A percentile compares a stretch with the other conserved stretches of the same genome.
Evolutionary conservation across 352 stramenopile genomes (phyloP).

Genomic region (Phytophthora podocarpi): DNA sequence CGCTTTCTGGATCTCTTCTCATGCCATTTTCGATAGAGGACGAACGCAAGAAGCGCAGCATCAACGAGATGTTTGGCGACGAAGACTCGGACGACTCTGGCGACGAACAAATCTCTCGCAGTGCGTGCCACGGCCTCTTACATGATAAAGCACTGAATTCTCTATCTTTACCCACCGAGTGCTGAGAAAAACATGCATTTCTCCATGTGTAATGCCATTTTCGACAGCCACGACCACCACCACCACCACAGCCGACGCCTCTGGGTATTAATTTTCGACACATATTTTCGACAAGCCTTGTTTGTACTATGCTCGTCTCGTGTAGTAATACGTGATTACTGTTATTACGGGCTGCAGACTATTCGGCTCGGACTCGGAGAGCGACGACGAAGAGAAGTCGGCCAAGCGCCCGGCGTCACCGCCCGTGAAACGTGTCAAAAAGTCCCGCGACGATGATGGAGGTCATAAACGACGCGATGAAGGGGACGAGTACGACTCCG

Average conservation of each 20-base stretch:
- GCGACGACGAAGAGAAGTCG: conserved; percentile 65
- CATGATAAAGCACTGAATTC: neutral
- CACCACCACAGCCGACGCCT: conserved; percentile 68
- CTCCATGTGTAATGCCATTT: conserved; percentile 5
- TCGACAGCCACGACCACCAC: conserved; percentile 34
- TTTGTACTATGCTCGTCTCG: neutral
- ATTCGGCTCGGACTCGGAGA: conserved; percentile 90
- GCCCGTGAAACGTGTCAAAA: conserved; percentile 61
- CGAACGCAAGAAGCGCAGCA: conserved; percentile 84
- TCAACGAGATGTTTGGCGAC: conserved; percentile 90
- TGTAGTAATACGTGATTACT: neutral
- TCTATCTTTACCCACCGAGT: neutral
- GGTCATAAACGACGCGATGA: conserved; percentile 26
- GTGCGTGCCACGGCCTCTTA: conserved; percentile 28
- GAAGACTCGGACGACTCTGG: conserved; percentile 80
- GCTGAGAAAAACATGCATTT: conserved; percentile 1
- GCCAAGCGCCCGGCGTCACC: conserved; percentile 52
- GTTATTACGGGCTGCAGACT: conserved; percentile 38
- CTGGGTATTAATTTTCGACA: conserved; percentile 49
- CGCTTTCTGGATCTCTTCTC: neutral
- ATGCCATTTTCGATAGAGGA: conserved; percentile 46
- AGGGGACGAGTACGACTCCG: conserved; percentile 86
- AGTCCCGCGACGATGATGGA: conserved; percentile 22
- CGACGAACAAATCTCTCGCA: conserved; percentile 57
- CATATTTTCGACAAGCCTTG: neutral